Base-by-base conservation (phyloP, 805 yeast species). In the Starmerella vitae region DNA sequence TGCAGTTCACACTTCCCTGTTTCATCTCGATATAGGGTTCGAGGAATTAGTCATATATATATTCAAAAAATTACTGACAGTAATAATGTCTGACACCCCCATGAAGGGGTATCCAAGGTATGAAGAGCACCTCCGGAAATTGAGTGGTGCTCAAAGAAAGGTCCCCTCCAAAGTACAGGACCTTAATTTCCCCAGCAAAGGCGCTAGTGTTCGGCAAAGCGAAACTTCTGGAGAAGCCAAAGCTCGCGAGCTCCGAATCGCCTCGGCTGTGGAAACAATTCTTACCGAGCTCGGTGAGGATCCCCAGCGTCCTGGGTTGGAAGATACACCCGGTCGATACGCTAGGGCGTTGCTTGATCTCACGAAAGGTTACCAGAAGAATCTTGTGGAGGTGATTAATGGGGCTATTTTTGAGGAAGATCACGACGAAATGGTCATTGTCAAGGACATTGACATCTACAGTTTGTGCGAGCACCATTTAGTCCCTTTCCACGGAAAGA, bases 341-440 rank as follows among this genome's bases (percentile, higher is more conserved):
- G 98, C 99, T 0, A 69, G 93, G 44, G 98, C 99, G 4, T 83
- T 91, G 93, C 68, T 91, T 33, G 88, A 68, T 55, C 84, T 91
- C 67, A 91, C 99, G 17, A 83, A 84, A 57, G 99, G 99, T 18
- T 91, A 91, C 56, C 94, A 88, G 61, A 94, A 86, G 50, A 86
- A 85, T 58, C 79, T 91, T 44, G 70, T 82, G 46, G 94, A 83
- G 55, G 94, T 85, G 20, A 80, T 91, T 54, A 88, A 91, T 53
- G 70, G 86, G 44, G 98, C 98, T 0, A 93, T 91, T 5, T 91
- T 91, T 52, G 96, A 91, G 58, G 97, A 91, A 58, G 94, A 91
- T 57, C 98, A 91, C 57, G 97, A 91, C 59, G 99, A 91, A 57
- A 91, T 91, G 97, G 97, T 91, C 34, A 86, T 91, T 47, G 98